phyloP scores from a whole-genome alignment of 2,329 filamentous ascomycete species.

The Gyromitra esculenta region DNA sequence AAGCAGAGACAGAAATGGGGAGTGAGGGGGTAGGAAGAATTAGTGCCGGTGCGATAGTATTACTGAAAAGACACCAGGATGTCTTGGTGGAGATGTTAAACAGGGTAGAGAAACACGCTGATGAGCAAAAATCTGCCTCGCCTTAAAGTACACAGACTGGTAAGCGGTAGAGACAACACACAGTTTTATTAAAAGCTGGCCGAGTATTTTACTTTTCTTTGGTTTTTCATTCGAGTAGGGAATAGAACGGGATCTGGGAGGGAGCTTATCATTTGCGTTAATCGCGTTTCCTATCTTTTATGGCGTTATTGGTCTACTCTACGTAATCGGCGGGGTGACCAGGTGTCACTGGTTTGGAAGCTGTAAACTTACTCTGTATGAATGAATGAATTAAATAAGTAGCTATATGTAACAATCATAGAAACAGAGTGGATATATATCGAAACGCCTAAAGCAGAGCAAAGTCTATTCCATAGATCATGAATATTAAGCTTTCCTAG shows the following conservation, averaged over 20 bases:
- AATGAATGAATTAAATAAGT: neutral
- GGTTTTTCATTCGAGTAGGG: slow-evolving; percentile 34
- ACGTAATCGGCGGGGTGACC: slow-evolving; percentile 2
- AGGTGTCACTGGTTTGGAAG: neutral
- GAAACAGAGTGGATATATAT: neutral
- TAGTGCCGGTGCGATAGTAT: slow-evolving; percentile 64
- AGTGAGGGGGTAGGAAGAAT: slow-evolving; percentile 64
- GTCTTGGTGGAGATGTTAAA: slow-evolving; percentile 59
- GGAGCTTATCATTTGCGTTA: slow-evolving; percentile 35
- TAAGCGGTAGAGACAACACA: neutral
- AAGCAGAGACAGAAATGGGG: slow-evolving; percentile 55
- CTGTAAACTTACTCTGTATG: slow-evolving; percentile 6
- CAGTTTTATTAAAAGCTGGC: slow-evolving; percentile 16
- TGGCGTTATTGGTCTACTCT: slow-evolving; percentile 39
- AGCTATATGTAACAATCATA: neutral
- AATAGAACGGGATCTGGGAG: slow-evolving; percentile 41
- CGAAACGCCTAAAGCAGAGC: neutral
- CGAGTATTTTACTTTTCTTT: slow-evolving; percentile 37
- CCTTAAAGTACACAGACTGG: neutral
- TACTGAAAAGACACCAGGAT: slow-evolving; percentile 61
- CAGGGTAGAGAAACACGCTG: slow-evolving; percentile 10
- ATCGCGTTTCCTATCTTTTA: slow-evolving; percentile 30
- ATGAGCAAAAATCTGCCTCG: neutral
- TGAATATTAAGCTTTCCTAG: neutral
- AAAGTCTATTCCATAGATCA: neutral